Evolutionary conservation across 2,329 filamentous ascomycete species (phyloP).

Genomic region (Colletotrichum cereale): DNA sequence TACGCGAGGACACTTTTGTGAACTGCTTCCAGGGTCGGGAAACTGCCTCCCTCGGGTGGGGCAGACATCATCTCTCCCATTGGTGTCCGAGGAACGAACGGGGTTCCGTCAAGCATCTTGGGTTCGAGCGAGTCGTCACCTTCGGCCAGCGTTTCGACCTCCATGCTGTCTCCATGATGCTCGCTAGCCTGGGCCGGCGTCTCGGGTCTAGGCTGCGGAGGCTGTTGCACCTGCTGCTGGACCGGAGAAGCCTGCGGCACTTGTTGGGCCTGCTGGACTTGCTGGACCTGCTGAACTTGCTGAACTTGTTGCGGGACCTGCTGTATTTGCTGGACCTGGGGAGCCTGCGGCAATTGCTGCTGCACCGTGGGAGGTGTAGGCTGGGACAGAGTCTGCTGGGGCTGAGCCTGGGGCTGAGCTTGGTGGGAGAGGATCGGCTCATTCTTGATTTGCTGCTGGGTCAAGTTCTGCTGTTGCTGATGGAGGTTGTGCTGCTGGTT

Average conservation of each 20-base stretch:
- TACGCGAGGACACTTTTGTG: slow-evolving; percentile 75
- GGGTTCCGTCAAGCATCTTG: slow-evolving; percentile 62
- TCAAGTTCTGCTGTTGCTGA: slow-evolving; percentile 47
- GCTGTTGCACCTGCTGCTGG: slow-evolving; percentile 52
- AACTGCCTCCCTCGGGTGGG: slow-evolving; percentile 74
- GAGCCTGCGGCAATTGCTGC: slow-evolving; percentile 41
- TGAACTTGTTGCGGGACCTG: slow-evolving; percentile 47
- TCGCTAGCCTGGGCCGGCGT: slow-evolving; percentile 51
- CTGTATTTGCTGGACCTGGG: slow-evolving; percentile 42
- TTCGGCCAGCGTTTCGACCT: slow-evolving; percentile 64
- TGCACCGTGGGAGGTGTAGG: slow-evolving; percentile 23
- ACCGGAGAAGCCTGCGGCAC: slow-evolving; percentile 36
- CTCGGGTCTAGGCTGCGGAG: slow-evolving; percentile 51
- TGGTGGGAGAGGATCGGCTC: slow-evolving; percentile 37
- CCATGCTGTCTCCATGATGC: slow-evolving; percentile 62
- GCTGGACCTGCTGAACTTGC: slow-evolving; percentile 45
- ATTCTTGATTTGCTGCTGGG: slow-evolving; percentile 46
- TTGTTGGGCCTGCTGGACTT: slow-evolving; percentile 43
- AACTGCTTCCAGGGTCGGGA: slow-evolving; percentile 73
- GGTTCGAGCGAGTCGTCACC: slow-evolving; percentile 59
- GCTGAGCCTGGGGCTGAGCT: slow-evolving; percentile 24
- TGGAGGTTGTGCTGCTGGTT: slow-evolving; percentile 48
- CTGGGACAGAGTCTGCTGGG: slow-evolving; percentile 41
- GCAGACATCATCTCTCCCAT: slow-evolving; percentile 72
- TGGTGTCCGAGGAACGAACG: slow-evolving; percentile 65